A percentile compares a stretch with the other conserved stretches of the same genome.
Evolutionary conservation across 2,329 filamentous ascomycete species (phyloP).

Genomic region (Fonsecaea nubica): DNA sequence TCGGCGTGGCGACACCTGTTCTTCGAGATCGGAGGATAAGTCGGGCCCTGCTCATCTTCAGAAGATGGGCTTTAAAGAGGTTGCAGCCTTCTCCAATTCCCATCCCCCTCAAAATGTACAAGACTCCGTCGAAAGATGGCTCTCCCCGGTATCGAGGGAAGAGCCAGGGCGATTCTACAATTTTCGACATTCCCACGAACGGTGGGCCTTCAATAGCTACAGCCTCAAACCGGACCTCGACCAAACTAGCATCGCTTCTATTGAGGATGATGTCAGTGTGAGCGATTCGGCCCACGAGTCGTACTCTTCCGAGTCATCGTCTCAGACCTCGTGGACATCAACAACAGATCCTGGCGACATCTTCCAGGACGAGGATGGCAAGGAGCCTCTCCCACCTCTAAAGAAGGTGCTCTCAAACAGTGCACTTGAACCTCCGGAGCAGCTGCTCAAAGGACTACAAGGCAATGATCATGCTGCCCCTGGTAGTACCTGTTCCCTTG

Average conservation of each 20-base stretch:
- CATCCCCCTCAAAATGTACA: slow-evolving; percentile 29
- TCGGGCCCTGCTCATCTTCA: neutral
- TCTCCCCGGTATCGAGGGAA: slow-evolving; percentile 18
- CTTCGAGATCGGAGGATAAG: slow-evolving; percentile 2
- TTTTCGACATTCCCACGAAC: slow-evolving; percentile 11
- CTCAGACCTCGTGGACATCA: slow-evolving; percentile 30
- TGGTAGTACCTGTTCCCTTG: neutral
- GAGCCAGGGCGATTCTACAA: slow-evolving; percentile 16
- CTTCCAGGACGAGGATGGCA: slow-evolving; percentile 31
- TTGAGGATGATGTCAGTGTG: slow-evolving; percentile 31
- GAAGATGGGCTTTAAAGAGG: slow-evolving; percentile 31
- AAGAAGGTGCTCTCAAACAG: slow-evolving; percentile 14
- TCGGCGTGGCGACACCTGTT: neutral
- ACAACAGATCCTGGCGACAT: slow-evolving; percentile 27
- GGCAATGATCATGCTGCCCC: slow-evolving; percentile 9
- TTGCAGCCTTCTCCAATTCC: slow-evolving; percentile 21
- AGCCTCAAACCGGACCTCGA: slow-evolving; percentile 27
- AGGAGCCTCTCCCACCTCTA: slow-evolving; percentile 20
- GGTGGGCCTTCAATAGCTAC: slow-evolving; percentile 3
- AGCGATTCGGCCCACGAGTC: slow-evolving; percentile 32
- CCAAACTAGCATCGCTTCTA: slow-evolving; percentile 26
- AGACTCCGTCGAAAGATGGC: slow-evolving; percentile 29
- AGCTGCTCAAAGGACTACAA: slow-evolving; percentile 22
- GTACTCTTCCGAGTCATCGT: slow-evolving; percentile 32
- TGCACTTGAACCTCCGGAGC: slow-evolving; percentile 23